Evolutionary conservation across 306 rosid species (phyloP).

Genomic region (Gastrolobium villosum): DNA sequence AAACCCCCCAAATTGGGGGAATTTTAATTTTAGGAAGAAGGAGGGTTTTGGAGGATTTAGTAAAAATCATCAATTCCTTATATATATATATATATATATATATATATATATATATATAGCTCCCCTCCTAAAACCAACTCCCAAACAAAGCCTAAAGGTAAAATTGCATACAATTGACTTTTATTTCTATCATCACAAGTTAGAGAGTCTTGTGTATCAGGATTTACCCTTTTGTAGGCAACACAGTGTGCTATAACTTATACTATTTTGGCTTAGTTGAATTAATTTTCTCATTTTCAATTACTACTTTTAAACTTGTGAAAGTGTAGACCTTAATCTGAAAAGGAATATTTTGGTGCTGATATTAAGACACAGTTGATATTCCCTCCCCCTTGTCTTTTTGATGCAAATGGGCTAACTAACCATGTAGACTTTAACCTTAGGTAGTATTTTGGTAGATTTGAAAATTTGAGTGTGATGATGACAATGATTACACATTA

Average conservation of each 20-base stretch:
- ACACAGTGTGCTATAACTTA: not conserved
- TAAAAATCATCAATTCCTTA: too few species aligned
- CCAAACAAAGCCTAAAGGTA: too few species aligned
- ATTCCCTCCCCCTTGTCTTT: conserved; percentile 28
- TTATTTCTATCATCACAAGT: too few species aligned
- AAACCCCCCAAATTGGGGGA: too few species aligned
- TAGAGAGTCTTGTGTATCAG: too few species aligned
- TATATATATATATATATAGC: too few species aligned
- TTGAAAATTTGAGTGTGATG: conserved; percentile 51
- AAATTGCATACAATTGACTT: too few species aligned
- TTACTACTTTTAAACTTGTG: conserved; percentile 33
- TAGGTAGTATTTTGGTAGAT: conserved; percentile 43
- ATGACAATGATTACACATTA: conserved; percentile 53
- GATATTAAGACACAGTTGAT: conserved; percentile 35
- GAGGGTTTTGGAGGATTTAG: too few species aligned
- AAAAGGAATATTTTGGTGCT: conserved; percentile 48
- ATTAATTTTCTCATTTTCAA: conserved; percentile 18
- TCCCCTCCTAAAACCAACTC: too few species aligned
- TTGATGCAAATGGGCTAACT: conserved; percentile 42
- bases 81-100: too few species aligned
- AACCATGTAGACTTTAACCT: conserved; percentile 44
- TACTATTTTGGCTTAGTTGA: conserved; percentile 27
- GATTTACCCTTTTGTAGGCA: too few species aligned
- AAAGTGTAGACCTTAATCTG: conserved; percentile 42
- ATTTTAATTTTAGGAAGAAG: too few species aligned